Evolutionary conservation across 352 stramenopile species (phyloP).

Genomic region (Globisporangium ultimum): DNA sequence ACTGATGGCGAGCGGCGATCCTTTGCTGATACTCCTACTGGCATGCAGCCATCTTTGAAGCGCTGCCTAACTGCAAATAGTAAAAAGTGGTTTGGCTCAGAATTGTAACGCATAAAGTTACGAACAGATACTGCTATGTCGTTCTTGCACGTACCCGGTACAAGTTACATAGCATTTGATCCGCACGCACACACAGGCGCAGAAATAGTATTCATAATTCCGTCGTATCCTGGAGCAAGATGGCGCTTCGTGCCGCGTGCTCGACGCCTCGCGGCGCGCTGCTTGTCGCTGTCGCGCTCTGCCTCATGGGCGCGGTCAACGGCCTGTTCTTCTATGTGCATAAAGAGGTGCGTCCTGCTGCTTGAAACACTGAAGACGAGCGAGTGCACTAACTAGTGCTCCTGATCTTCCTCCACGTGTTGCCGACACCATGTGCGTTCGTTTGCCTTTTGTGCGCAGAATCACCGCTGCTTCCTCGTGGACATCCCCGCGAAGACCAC

Average conservation of each 20-base stretch:
- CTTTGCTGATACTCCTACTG: background rate
- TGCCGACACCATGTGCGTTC: slow-evolving; percentile 1
- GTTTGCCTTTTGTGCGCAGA: slow-evolving; percentile 19
- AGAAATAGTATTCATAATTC: no score
- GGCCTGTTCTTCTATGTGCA: slow-evolving; percentile 64
- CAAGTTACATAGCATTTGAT: no score
- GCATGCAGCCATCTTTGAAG: background rate
- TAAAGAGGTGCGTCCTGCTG: slow-evolving; percentile 33
- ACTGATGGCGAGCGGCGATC: background rate
- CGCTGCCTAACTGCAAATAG: slow-evolving; percentile 1
- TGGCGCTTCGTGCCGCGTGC: background rate
- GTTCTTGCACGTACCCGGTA: no score
- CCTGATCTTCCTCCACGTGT: background rate
- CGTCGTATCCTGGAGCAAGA: background rate
- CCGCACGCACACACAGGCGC: no score
- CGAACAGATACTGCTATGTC: no score
- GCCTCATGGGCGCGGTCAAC: slow-evolving; percentile 14
- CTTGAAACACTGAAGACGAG: background rate
- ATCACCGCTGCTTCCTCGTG: slow-evolving; percentile 74
- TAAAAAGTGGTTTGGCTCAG: background rate
- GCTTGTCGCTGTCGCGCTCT: slow-evolving; percentile 22
- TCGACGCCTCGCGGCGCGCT: slow-evolving; percentile 5
- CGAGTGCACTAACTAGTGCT: background rate
- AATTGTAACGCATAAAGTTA: no score
- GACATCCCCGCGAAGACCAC: slow-evolving; percentile 74